Conservation (phyloP, 2,329 filamentous ascomycete genomes). For the Chaetomium globosum region DNA sequence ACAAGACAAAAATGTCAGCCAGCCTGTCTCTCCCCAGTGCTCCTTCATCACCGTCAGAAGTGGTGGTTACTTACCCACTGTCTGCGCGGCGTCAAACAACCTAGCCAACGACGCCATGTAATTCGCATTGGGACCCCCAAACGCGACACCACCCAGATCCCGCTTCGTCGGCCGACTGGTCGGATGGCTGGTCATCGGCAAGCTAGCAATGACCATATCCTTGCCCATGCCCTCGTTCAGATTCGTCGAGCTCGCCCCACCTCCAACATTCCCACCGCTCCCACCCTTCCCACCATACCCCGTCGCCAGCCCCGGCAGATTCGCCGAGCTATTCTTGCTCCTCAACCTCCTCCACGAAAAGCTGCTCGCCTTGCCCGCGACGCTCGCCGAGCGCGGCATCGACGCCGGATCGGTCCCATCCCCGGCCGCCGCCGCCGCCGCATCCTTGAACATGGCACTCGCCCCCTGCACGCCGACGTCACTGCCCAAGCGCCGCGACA, state of each 20-base stretch:
- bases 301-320: conserved; percentile 57
- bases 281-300: conserved; percentile 53
- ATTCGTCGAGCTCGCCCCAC: conserved; percentile 39
- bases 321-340: conserved; percentile 79
- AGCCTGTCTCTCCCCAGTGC: not conserved
- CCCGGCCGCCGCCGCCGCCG: conserved; percentile 43
- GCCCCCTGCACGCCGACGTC: conserved; percentile 85
- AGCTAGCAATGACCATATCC: conserved; percentile 67
- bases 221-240: conserved; percentile 48
- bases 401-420: conserved; percentile 41
- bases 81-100: conserved; percentile 89
- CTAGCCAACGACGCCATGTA: conserved; percentile 92
- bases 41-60: too few species aligned
- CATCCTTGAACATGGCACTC: conserved; percentile 74
- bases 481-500: conserved; percentile 84
- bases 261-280: conserved; percentile 31
- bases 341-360: conserved; percentile 89
- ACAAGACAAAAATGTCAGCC: conserved; percentile 36
- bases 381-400: conserved; percentile 60
- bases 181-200: conserved; percentile 73
- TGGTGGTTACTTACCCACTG: conserved; percentile 69
- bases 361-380: conserved; percentile 73
- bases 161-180: conserved; percentile 71
- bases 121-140: conserved; percentile 79
- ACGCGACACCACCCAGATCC: conserved; percentile 68